Evolutionary conservation across 2,329 filamentous ascomycete genomes (phyloP).

Genomic region (Rhytidhysteron rufulum): DNA sequence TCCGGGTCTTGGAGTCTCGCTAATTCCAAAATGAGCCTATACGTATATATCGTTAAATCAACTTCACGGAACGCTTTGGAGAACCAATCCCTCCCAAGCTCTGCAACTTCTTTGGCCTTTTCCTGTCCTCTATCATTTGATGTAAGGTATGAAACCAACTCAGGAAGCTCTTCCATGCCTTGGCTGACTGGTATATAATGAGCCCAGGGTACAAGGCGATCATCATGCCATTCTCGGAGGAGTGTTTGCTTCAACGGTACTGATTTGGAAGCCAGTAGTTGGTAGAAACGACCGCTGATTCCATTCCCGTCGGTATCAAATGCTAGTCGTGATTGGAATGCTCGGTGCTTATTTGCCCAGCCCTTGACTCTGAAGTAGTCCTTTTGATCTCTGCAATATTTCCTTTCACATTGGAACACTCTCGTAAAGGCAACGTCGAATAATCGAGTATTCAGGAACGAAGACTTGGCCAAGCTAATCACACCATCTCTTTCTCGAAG

Average conservation of each 20-base stretch:
- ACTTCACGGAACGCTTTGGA: too few species aligned
- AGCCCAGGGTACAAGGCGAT: constrained; percentile 30
- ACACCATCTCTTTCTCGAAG: too few species aligned
- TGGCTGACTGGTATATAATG: constrained; percentile 30
- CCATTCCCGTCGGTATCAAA: constrained; percentile 19
- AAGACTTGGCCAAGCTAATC: too few species aligned
- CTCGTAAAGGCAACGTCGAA: constrained; percentile 47
- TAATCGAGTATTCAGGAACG: constrained; percentile 29
- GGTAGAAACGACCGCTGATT: constrained; percentile 16
- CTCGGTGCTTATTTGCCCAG: constrained; percentile 2
- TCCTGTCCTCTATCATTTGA: constrained; percentile 9
- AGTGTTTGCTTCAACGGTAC: constrained; percentile 30
- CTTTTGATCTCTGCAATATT: constrained; percentile 26
- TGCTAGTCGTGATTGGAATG: constrained; percentile 9
- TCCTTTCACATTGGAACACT: constrained; percentile 43
- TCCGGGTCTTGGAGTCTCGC: too few species aligned
- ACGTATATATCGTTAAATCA: too few species aligned
- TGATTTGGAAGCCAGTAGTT: constrained; percentile 9
- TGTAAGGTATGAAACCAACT: constrained; percentile 12
- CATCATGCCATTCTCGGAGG: constrained; percentile 36
- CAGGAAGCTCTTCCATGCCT: constrained; percentile 17
- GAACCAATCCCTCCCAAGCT: constrained; percentile 16
- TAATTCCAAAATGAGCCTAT: too few species aligned
- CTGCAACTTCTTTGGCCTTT: constrained; percentile 17
- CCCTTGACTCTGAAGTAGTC: constrained; percentile 10